Evolutionary conservation across 2,329 filamentous ascomycete species (phyloP).

Genomic region (Phoma sp.): DNA sequence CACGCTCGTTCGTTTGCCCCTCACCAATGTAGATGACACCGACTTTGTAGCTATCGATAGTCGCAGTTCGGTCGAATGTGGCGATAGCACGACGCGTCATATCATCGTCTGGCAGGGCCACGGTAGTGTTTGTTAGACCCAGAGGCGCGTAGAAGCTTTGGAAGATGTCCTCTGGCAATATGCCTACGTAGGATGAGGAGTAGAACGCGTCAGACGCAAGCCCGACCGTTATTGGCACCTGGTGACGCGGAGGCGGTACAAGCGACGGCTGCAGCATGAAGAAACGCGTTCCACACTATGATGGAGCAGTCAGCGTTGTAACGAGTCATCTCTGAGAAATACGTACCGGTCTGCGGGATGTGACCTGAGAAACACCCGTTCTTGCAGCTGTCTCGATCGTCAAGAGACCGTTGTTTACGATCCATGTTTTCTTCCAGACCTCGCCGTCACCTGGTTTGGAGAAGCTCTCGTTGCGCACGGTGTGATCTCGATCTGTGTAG

Average conservation of each 20-base stretch:
- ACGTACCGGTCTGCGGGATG: conserved; percentile 74
- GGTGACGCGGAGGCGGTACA: conserved; percentile 48
- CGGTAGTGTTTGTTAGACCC: conserved; percentile 62
- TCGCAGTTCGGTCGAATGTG: conserved; percentile 84
- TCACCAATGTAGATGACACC: conserved; percentile 93
- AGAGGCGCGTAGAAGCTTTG: conserved; percentile 70
- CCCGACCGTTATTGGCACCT: conserved; percentile 49
- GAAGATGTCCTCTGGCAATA: conserved; percentile 76
- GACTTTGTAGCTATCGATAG: conserved; percentile 93
- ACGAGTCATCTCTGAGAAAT: conserved; percentile 52
- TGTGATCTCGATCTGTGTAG: conserved; percentile 85
- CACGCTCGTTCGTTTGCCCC: conserved; percentile 79
- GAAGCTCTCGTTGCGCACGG: conserved; percentile 69
- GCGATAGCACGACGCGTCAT: conserved; percentile 75
- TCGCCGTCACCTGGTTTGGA: conserved; percentile 69
- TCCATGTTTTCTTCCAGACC: conserved; percentile 71
- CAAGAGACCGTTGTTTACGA: conserved; percentile 75
- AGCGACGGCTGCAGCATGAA: conserved; percentile 48
- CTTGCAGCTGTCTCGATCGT: conserved; percentile 73
- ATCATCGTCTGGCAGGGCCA: conserved; percentile 76
- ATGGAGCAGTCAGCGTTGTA: conserved; percentile 16
- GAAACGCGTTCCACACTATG: conserved; percentile 51
- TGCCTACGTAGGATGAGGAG: conserved; percentile 61
- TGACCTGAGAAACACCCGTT: conserved; percentile 73
- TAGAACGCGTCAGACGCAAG: conserved; percentile 51